Conservation (phyloP, 768 basidiomycete species). For the Harrya chromipes region DNA sequence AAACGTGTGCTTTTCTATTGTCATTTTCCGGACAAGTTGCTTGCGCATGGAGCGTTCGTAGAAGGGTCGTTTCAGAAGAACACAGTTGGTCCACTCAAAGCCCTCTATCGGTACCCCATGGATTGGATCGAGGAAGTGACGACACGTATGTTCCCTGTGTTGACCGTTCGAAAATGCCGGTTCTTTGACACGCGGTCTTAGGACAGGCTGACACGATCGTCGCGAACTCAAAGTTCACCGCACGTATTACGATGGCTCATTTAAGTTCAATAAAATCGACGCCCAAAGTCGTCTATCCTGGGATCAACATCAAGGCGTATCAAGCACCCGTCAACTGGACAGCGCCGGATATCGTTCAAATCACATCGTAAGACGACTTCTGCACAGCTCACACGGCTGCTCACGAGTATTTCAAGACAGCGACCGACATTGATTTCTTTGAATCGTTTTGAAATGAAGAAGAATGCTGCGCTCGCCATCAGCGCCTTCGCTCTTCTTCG, state of each 20-base stretch:
- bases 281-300: constrained; percentile 90
- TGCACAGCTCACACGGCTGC: background rate
- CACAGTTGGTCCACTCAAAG: constrained; percentile 54
- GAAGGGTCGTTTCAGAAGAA: constrained; percentile 47
- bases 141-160: constrained; percentile 56
- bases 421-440: constrained; percentile 80
- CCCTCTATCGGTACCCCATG: constrained; percentile 83
- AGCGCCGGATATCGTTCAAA: constrained; percentile 50
- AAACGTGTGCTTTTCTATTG: constrained; percentile 96
- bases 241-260: constrained; percentile 71
- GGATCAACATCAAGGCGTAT: constrained; percentile 82
- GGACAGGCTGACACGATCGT: constrained; percentile 89
- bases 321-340: constrained; percentile 39
- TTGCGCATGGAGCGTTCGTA: constrained; percentile 64
- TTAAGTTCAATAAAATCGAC: constrained; percentile 62
- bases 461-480: constrained; percentile 82
- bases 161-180: background rate
- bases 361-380: constrained; percentile 49
- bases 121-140: constrained; percentile 89
- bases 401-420: constrained; percentile 37
- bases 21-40: constrained; percentile 95
- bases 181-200: constrained; percentile 28
- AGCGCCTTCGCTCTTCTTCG: constrained; percentile 65
- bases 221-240: constrained; percentile 89
- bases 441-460: constrained; percentile 96